These are phyloP conservation scores for Digitaria exilis DNA, from an alignment of 202 grass and related monocot genomes.

Conservation along the genomic window DNA sequence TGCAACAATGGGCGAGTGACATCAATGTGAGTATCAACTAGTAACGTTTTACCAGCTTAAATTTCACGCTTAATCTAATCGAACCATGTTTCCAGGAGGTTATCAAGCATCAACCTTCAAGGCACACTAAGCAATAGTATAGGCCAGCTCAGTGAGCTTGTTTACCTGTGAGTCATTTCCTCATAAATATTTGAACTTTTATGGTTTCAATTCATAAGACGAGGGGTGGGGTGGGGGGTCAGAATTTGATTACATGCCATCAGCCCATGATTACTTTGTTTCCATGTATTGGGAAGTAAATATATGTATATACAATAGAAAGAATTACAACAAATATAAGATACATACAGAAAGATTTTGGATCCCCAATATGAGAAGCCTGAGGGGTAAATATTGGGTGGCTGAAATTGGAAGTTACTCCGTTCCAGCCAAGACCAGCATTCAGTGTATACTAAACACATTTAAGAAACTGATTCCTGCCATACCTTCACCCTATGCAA, in stretches of 20 bases:
- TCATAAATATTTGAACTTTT: slow-evolving; percentile 15
- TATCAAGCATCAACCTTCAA: slow-evolving; percentile 69
- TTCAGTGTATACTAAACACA: neutral
- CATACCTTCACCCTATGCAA: neutral
- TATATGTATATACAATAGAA: neutral
- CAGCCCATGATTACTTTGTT: neutral
- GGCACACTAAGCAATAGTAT: slow-evolving; percentile 66
- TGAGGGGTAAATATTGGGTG: neutral
- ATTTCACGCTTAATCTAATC: slow-evolving; percentile 17
- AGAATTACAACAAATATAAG: neutral
- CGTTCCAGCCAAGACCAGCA: neutral
- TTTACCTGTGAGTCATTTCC: slow-evolving; percentile 64
- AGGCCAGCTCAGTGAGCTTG: slow-evolving; percentile 69
- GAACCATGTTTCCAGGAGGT: slow-evolving; percentile 58
- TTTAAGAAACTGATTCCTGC: neutral
- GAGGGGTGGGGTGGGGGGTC: neutral
- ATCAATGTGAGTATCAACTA: slow-evolving; percentile 59
- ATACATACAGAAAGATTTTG: slow-evolving; percentile 1
- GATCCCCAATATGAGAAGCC: neutral
- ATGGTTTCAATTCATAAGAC: too few species aligned
- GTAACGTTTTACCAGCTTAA: neutral
- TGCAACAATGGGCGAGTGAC: slow-evolving; percentile 60
- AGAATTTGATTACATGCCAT: neutral
- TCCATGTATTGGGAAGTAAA: neutral
- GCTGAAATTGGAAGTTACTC: neutral